Evolutionary conservation across 139 green algal species (phyloP), one percentile per base, ranked within the genome.

Genomic region (Volvox reticuliferus): DNA sequence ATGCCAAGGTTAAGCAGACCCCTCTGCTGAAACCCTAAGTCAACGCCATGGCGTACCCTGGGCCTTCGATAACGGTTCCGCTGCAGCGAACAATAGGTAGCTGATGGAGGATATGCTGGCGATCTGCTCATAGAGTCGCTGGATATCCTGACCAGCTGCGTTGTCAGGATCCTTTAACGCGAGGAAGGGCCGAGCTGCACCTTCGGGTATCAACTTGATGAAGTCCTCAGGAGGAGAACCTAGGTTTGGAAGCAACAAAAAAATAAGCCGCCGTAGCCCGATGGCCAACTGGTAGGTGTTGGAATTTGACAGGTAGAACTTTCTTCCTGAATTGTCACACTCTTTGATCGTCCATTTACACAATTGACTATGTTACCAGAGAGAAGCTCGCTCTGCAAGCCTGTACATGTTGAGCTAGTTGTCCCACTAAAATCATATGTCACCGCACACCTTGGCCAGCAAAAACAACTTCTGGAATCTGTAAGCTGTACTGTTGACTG

Each of bases 81-180:
- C 86, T n/a, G 73, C 73, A 16, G 69, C 86, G 22, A 90, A 90
- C 19, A 89, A 71, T 21, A 85, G 65, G 75, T 90, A 90, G 12
- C 73, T 71, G 32, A 79, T 84, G 21, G 75, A 28, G 6, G 86
- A 44, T 18, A 32, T 44, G 73, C 6, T 65, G 75, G 44, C 24
- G 22, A 28, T 50, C 75, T 90, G 86, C 24, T 63, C 61, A 76
- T 90, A 90, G 22, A 90, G 75, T 1, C 19, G 55, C 75, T 84
- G 75, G 17, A 65, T 71, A n/a, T 90, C 75, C 0, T 63, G 2
- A 33, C 32, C 36, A 22, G 32, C 3, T 12, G 76, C 75, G 21
- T 1, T 28, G 28, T 14, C 37, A 2, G 37, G 17, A 16, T 82
- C 69, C 69, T 82, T 82, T 16, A 89, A 30, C 18, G 69, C n/a